These are phyloP conservation scores for Trichoderma breve DNA, from an alignment of 2,329 filamentous ascomycete genomes.

Conservation along the genomic window DNA sequence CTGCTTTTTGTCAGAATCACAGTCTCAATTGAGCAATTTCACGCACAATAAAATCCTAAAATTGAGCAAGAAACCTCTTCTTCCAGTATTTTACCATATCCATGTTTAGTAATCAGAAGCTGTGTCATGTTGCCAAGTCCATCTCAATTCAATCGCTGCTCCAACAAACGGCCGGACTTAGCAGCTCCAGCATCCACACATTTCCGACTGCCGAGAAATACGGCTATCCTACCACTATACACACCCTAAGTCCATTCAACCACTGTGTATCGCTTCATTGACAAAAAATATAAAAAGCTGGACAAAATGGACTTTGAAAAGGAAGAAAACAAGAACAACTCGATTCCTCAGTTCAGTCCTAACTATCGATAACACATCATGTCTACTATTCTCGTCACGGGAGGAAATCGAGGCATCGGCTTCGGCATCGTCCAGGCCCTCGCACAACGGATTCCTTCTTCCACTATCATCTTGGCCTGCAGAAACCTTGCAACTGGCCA, in stretches of 20 bases:
- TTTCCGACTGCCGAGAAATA: background rate
- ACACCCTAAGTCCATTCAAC: background rate
- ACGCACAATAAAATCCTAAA: background rate
- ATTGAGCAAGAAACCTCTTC: background rate
- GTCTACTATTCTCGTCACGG: conserved; percentile 14
- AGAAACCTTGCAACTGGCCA: background rate
- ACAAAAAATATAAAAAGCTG: background rate
- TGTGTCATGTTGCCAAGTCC: background rate
- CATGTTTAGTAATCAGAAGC: background rate
- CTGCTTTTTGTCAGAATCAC: background rate
- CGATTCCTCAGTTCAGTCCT: background rate
- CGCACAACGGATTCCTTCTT: conserved; percentile 25
- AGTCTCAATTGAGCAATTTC: background rate
- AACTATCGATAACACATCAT: background rate
- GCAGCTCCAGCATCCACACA: background rate
- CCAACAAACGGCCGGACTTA: background rate
- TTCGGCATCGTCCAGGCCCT: conserved; percentile 30
- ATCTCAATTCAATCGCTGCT: background rate
- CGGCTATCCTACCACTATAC: background rate
- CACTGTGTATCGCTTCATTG: background rate
- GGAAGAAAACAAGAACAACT: background rate
- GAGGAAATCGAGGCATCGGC: conserved; percentile 34
- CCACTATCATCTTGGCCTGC: conserved; percentile 29
- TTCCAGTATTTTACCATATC: background rate
- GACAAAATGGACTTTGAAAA: background rate